Percentiles rank a stretch among this genome's conserved stretches.
These are phyloP conservation scores for Rhynchosporium graminicola DNA, from an alignment of 2,329 filamentous ascomycete genomes.

Conservation along the genomic window DNA sequence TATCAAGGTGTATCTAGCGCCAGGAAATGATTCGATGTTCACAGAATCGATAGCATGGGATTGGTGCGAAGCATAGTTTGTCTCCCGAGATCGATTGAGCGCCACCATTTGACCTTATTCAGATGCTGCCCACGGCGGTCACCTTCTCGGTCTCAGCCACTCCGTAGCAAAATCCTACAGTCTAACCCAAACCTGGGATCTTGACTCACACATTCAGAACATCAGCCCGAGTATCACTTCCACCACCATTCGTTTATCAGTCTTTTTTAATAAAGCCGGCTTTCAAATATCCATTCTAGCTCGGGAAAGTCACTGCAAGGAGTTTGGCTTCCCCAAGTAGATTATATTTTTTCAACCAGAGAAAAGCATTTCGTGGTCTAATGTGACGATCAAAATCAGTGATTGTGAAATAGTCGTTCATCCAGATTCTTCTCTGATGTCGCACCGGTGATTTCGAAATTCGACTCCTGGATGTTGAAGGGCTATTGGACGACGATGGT, in stretches of 20 bases:
- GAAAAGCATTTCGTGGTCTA: neutral
- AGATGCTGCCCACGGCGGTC: constrained; percentile 10
- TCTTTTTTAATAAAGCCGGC: neutral
- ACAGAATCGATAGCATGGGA: constrained; percentile 12
- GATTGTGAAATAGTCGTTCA: neutral
- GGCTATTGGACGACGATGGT: neutral
- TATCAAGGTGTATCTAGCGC: neutral
- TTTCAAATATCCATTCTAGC: neutral
- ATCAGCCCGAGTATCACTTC: neutral
- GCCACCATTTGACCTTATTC: neutral
- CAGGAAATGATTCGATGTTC: neutral
- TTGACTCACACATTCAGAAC: constrained; percentile 9
- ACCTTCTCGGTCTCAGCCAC: constrained; percentile 3
- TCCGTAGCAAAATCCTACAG: constrained; percentile 6
- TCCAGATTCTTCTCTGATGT: neutral
- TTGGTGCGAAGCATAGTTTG: constrained; percentile 10
- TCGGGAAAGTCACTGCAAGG: neutral
- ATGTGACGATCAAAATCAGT: constrained; percentile 1
- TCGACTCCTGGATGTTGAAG: constrained; percentile 1
- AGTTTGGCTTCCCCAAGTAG: neutral
- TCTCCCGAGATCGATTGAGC: neutral
- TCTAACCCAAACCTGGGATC: neutral
- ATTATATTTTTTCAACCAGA: neutral
- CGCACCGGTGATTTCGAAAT: constrained; percentile 1
- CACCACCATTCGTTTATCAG: neutral